A percentile compares a stretch with the other conserved stretches of the same genome.
Evolutionary conservation across 371 early-diverging fungal genomes (phyloP).

Genomic region (Choanephora cucurbitarum): DNA sequence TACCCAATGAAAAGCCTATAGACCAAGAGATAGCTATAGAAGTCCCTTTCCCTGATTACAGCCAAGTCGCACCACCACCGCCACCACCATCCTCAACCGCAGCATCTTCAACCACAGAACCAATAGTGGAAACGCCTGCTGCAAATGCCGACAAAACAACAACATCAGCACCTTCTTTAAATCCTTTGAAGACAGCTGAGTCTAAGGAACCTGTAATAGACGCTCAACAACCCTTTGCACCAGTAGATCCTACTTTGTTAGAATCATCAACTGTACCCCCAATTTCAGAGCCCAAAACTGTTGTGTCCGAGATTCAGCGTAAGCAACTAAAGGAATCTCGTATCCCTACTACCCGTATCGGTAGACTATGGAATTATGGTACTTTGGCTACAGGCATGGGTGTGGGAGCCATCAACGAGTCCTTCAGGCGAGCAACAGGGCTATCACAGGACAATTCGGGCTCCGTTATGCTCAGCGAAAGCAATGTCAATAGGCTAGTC

Average conservation of each 20-base stretch:
- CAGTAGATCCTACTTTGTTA: no score
- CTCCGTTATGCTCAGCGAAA: constrained; percentile 69
- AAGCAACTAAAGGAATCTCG: constrained; percentile 54
- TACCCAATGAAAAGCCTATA: neutral
- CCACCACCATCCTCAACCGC: neutral
- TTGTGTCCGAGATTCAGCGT: constrained; percentile 1
- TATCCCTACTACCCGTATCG: constrained; percentile 66
- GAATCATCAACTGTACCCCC: no score
- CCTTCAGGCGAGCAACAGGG: constrained; percentile 66
- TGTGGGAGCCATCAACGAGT: constrained; percentile 74
- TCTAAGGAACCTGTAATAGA: neutral
- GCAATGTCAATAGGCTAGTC: constrained; percentile 88
- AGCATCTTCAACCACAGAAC: no score
- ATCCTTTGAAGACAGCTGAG: no score
- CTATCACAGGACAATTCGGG: constrained; percentile 43
- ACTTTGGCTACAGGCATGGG: constrained; percentile 76
- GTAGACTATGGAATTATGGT: constrained; percentile 72
- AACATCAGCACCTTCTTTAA: no score
- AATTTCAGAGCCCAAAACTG: neutral
- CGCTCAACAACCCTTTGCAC: neutral
- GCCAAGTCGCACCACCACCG: neutral
- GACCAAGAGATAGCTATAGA: constrained; percentile 7
- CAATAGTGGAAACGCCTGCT: neutral
- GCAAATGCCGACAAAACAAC: neutral
- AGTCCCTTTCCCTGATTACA: constrained; percentile 15